Conservation (phyloP, 352 stramenopile genomes). For the Globisporangium yorkense region DNA sequence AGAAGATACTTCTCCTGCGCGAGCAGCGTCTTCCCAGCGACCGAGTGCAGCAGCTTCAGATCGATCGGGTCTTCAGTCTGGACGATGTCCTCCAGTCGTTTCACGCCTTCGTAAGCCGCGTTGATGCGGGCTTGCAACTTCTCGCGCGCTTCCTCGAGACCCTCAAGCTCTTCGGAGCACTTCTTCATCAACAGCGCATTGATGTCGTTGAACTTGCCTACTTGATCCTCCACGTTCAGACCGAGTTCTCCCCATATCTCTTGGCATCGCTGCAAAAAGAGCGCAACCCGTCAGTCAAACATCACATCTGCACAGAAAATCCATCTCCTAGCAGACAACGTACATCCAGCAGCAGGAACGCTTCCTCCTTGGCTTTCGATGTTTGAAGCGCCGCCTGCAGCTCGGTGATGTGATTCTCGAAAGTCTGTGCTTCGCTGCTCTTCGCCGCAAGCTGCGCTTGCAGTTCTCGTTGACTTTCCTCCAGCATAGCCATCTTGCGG, state of each 20-base stretch:
- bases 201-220: slow-evolving; percentile 55
- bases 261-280: slow-evolving; percentile 43
- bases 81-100: slow-evolving; percentile 40
- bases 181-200: slow-evolving; percentile 50
- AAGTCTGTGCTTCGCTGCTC: slow-evolving; percentile 16
- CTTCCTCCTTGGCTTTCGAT: slow-evolving; percentile 53
- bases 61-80: slow-evolving; percentile 28
- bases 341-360: slow-evolving; percentile 54
- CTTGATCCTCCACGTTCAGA: slow-evolving; percentile 40
- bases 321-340: slow-evolving; percentile 5
- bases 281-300: not conserved
- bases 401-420: slow-evolving; percentile 19
- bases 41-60: slow-evolving; percentile 23
- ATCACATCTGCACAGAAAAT: not conserved
- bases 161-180: slow-evolving; percentile 56
- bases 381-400: slow-evolving; percentile 33
- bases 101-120: slow-evolving; percentile 28
- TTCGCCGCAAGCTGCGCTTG: slow-evolving; percentile 21
- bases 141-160: slow-evolving; percentile 36
- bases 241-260: slow-evolving; percentile 63
- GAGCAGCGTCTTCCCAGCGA: slow-evolving; percentile 37
- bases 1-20: slow-evolving; percentile 52
- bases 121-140: slow-evolving; percentile 44
- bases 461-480: slow-evolving; percentile 19
- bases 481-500: slow-evolving; percentile 15